These are phyloP conservation scores for Endothia cerciana DNA, from an alignment of 2,329 filamentous ascomycete genomes.

Conservation along the genomic window DNA sequence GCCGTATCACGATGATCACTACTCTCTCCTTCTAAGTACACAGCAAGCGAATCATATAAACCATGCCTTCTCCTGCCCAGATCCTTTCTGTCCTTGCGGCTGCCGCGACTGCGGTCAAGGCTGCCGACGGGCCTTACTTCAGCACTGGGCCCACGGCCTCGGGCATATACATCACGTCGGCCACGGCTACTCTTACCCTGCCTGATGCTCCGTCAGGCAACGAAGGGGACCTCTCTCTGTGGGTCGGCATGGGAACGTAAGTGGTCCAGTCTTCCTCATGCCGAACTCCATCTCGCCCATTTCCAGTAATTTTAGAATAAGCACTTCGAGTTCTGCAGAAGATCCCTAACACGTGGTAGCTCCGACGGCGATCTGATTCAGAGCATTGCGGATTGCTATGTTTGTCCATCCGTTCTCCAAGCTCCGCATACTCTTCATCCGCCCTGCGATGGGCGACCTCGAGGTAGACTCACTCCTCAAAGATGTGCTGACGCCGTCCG, in stretches of 20 bases:
- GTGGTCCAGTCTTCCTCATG: background rate
- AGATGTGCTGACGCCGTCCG: background rate
- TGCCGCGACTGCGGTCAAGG: conserved; percentile 31
- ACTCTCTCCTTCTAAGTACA: no score
- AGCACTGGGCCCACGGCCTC: conserved; percentile 47
- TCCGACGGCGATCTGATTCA: conserved; percentile 49
- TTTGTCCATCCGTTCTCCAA: background rate
- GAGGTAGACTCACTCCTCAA: background rate
- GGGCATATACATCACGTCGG: conserved; percentile 47
- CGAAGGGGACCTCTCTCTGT: conserved; percentile 47
- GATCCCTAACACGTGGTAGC: background rate
- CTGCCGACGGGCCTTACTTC: conserved; percentile 44
- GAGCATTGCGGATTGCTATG: conserved; percentile 46
- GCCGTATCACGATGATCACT: background rate
- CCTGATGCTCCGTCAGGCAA: conserved; percentile 43
- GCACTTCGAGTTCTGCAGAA: background rate
- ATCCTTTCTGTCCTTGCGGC: conserved; percentile 19
- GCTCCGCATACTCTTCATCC: background rate
- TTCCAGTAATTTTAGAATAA: no score
- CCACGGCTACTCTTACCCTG: conserved; percentile 48
- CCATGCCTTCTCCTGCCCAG: conserved; percentile 15
- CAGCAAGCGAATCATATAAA: no score
- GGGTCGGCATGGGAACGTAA: conserved; percentile 53
- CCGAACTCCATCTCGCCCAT: no score
- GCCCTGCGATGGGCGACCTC: background rate